These are phyloP conservation scores for Sphaerobolus stellatus DNA, from an alignment of 1,284 basidiomycete genomes.

Conservation along the genomic window DNA sequence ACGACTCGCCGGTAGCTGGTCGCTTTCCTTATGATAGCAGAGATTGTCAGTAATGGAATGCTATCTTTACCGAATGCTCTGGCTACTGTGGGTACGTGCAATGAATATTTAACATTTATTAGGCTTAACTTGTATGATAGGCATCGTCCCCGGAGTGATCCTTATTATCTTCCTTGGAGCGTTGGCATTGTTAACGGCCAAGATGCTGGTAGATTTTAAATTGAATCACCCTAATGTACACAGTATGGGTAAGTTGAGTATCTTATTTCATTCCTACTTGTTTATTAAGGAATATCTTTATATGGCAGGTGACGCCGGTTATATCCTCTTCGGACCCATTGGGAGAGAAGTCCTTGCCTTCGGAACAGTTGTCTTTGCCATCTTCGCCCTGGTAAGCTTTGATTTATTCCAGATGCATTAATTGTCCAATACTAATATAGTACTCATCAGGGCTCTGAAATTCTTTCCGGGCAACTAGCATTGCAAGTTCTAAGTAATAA, in stretches of 20 bases:
- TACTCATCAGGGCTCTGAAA: slow-evolving; percentile 42
- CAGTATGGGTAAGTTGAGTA: slow-evolving; percentile 41
- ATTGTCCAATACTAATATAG: background rate
- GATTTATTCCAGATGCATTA: background rate
- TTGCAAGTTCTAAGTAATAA: slow-evolving; percentile 47
- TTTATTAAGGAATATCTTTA: slow-evolving; percentile 3
- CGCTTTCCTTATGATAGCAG: slow-evolving; percentile 55
- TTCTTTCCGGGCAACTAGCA: slow-evolving; percentile 52
- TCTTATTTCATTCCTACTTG: background rate
- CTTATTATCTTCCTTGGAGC: slow-evolving; percentile 56
- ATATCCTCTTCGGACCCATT: slow-evolving; percentile 49
- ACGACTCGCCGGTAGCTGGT: slow-evolving; percentile 32
- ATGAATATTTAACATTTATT: background rate
- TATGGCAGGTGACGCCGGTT: slow-evolving; percentile 58
- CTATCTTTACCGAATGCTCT: slow-evolving; percentile 54
- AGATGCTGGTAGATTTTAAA: slow-evolving; percentile 57
- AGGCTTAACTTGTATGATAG: slow-evolving; percentile 24
- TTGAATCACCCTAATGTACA: slow-evolving; percentile 55
- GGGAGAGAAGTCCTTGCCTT: slow-evolving; percentile 46
- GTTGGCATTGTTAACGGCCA: slow-evolving; percentile 53
- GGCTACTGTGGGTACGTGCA: slow-evolving; percentile 46
- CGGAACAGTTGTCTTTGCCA: slow-evolving; percentile 54
- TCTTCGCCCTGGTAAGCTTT: slow-evolving; percentile 40
- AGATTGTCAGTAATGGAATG: slow-evolving; percentile 60
- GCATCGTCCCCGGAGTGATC: slow-evolving; percentile 53